These are phyloP conservation scores for Solanum sitiens DNA, from an alignment of 257 asterid genomes.

Conservation along the genomic window DNA sequence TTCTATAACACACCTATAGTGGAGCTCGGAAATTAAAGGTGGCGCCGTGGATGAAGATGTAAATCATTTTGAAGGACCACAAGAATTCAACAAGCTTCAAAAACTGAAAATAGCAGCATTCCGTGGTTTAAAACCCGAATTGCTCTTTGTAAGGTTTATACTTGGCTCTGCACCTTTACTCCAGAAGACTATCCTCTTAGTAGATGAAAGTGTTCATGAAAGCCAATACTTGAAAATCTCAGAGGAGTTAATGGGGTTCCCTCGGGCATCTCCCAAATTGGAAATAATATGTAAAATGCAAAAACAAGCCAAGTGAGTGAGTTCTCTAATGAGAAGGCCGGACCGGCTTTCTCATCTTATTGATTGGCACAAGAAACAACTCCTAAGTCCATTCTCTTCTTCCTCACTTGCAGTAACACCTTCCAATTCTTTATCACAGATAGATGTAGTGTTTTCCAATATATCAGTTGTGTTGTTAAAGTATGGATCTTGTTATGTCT, in stretches of 20 bases:
- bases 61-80: background rate
- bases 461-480: too few relatives aligned
- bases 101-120: background rate
- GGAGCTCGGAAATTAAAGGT: background rate
- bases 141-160: background rate
- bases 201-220: background rate
- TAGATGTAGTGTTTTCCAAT: background rate
- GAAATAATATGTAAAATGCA: background rate
- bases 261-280: background rate
- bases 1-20: background rate
- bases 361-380: too few relatives aligned
- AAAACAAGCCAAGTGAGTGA: background rate
- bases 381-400: background rate
- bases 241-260: background rate
- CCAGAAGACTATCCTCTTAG: background rate
- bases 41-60: background rate
- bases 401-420: background rate
- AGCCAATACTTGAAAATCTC: background rate
- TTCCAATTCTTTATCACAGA: background rate
- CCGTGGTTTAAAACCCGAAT: background rate
- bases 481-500: too few relatives aligned
- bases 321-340: background rate
- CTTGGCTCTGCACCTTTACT: background rate
- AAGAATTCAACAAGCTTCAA: background rate
- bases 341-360: background rate